Evolutionary conservation across 305 asterid species (phyloP), one percentile per base, ranked within the genome.

Genomic region (Rubia peregrina): DNA sequence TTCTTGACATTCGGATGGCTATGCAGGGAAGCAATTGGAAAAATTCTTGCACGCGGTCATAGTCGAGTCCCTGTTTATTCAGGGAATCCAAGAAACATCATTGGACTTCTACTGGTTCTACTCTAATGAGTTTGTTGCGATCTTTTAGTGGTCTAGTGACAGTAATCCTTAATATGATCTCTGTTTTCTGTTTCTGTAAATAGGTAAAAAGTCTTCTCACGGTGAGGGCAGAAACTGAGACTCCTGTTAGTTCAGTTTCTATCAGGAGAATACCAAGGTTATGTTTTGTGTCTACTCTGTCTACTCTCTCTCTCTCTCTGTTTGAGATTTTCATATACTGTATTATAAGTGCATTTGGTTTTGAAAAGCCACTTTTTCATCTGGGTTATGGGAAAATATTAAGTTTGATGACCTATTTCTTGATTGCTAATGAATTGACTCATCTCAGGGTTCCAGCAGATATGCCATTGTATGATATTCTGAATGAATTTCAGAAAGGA

Each of bases 81-180:
- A 12, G 98, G 88, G 70, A 83, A 83, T 80, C 91, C 92, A 22
- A 91, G 84, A 80, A 95, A 95, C 84, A 85, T 95, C 11, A 85
- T 91, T 61, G 99, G 99, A 76, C 97, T 95, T 82, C 87, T 95
- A 63, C 89, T 95, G 99, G 99, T 95, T 71, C 92, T 70, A n/a
- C 33, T 68, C 40, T 21, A 46, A 51, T 38, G 61, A 5, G 76
- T 73, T 56, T 42, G 4, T 69, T 21, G 65, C 55, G 65, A 16
- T 33, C 70, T 69, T 61, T 68, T 42, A 49, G 41, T 68, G 62
- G 40, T 64, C 41, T 12, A 67, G 60, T 53, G 33, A 59, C 68
- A 42, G 42, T 53, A 6, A 17, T 17, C 59, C 63, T 46, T 11
- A 9, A 57, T 44, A 61, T n/a, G 71, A 17, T 62, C 9, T 48